phyloP scores from a whole-genome alignment of 495 filamentous ascomycete genomes.

The Daldinia grandis region DNA sequence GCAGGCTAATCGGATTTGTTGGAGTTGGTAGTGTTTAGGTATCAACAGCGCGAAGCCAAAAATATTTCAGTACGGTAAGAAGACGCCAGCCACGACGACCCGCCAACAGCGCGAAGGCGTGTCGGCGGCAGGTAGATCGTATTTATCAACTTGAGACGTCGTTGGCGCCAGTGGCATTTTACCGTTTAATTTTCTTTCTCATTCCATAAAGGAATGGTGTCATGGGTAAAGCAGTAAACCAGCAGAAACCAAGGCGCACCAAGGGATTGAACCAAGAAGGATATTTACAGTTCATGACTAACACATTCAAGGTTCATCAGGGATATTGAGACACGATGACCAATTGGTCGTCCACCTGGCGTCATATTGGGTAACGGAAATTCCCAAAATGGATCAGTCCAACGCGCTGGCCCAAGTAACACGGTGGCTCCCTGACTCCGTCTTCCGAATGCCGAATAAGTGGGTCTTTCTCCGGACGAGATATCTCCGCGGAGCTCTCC shows the following conservation, averaged over 20 bases:
- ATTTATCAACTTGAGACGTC: constrained; percentile 11
- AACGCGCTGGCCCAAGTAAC: constrained; percentile 19
- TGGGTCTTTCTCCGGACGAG: constrained; percentile 20
- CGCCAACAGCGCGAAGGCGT: constrained; percentile 12
- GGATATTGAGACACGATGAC: constrained; percentile 27
- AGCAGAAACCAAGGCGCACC: not conserved
- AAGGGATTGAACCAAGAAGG: constrained; percentile 11
- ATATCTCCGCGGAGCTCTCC: constrained; percentile 36
- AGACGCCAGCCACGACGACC: not conserved
- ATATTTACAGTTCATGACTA: constrained; percentile 25
- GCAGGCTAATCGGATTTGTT: not conserved
- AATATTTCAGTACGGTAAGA: not conserved
- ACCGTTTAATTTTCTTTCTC: constrained; percentile 21
- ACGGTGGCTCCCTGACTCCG: constrained; percentile 20
- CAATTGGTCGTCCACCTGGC: constrained; percentile 30
- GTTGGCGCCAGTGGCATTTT: constrained; percentile 6
- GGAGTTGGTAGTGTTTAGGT: not conserved
- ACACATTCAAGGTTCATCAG: constrained; percentile 21
- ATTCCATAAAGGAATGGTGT: constrained; percentile 26
- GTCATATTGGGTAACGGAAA: constrained; percentile 41
- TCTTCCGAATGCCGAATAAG: constrained; percentile 37
- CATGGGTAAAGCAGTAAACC: constrained; percentile 3
- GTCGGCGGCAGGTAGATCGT: constrained; percentile 8
- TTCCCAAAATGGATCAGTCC: constrained; percentile 30
- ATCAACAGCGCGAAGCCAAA: constrained; percentile 2